Evolutionary conservation across 306 rosid genomes (phyloP).

Genomic region (Vigna nakashimae): DNA sequence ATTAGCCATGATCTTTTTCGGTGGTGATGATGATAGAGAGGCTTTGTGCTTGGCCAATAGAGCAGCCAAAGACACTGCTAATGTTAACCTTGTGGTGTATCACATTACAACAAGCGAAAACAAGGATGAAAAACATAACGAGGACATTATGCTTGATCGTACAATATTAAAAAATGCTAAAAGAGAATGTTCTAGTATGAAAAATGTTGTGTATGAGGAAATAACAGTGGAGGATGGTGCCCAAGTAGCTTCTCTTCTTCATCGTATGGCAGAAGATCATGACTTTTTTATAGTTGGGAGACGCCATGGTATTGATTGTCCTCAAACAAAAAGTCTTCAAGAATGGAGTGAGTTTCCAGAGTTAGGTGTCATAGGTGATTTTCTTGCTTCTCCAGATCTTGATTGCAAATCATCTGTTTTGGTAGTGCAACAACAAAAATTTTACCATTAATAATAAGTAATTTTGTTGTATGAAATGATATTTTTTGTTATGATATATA

Average conservation of each 20-base stretch:
- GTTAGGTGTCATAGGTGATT: constrained; percentile 66
- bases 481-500: too few relatives aligned
- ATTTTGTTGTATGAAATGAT: too few relatives aligned
- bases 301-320: constrained; percentile 38
- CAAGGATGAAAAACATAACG: neutral
- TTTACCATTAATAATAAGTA: neutral
- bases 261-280: constrained; percentile 41
- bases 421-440: constrained; percentile 54
- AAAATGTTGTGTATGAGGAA: constrained; percentile 20
- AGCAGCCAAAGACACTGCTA: constrained; percentile 38
- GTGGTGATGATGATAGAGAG: constrained; percentile 67
- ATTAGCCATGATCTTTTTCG: constrained; percentile 56
- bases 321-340: constrained; percentile 52
- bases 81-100: constrained; percentile 44
- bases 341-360: constrained; percentile 74
- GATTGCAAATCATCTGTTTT: constrained; percentile 53
- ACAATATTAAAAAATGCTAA: constrained; percentile 38
- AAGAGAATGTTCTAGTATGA: neutral
- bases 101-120: constrained; percentile 35
- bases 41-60: constrained; percentile 55
- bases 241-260: constrained; percentile 40
- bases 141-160: constrained; percentile 41
- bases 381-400: constrained; percentile 63
- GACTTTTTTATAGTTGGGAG: constrained; percentile 70
- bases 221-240: constrained; percentile 35